phyloP scores from a whole-genome alignment of 176 grass and related monocot species.

The Carex scoparia region DNA sequence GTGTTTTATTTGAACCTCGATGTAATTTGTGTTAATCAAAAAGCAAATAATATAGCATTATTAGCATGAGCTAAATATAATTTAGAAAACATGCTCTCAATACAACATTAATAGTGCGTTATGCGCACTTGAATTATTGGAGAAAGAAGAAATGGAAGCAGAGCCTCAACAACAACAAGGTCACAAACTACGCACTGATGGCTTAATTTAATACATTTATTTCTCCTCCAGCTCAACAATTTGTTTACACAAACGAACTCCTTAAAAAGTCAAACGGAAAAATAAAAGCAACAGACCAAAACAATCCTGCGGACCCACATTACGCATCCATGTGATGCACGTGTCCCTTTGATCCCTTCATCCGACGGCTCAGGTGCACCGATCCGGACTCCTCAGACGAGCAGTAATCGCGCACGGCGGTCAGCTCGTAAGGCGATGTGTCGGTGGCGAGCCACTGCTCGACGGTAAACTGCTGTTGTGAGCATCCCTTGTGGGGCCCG shows the following conservation, averaged over 20 bases:
- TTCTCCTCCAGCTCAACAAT: background rate
- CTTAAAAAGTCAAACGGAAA: background rate
- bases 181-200: background rate
- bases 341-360: background rate
- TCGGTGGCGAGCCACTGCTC: conserved; percentile 92
- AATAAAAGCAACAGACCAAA: background rate
- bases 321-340: conserved; percentile 15
- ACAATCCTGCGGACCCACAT: background rate
- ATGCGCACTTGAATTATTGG: background rate
- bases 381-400: background rate
- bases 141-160: background rate
- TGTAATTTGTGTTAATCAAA: background rate
- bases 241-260: background rate
- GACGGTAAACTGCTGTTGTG: conserved; percentile 62
- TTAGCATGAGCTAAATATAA: background rate
- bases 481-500: conserved; percentile 61
- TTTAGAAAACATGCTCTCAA: background rate
- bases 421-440: conserved; percentile 52
- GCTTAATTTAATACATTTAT: background rate
- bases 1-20: too few species aligned
- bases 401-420: conserved; percentile 47
- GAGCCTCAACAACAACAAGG: background rate
- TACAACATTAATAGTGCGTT: background rate
- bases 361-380: conserved; percentile 4
- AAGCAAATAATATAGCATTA: background rate